A percentile compares a stretch with the other conserved stretches of the same genome.
phyloP scores from a whole-genome alignment of 306 rosid genomes.

The Glycine tomentella region DNA sequence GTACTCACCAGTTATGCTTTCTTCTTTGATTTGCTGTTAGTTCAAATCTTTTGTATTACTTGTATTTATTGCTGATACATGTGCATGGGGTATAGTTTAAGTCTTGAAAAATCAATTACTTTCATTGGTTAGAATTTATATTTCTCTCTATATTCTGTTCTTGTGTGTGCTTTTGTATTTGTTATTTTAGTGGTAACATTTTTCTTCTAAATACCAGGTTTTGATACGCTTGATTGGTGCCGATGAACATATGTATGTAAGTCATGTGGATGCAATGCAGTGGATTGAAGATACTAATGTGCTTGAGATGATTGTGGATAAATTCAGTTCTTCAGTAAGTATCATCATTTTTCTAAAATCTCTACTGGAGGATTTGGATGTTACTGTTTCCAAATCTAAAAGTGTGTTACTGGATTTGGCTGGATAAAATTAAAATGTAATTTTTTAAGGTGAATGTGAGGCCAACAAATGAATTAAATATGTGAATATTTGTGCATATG shows the following conservation, averaged over 20 bases:
- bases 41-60: not conserved
- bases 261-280: slow-evolving; percentile 80
- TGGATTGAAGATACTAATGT: slow-evolving; percentile 93
- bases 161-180: slow-evolving; percentile 12
- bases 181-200: slow-evolving; percentile 20
- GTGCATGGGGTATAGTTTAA: not conserved
- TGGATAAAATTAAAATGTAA: not conserved
- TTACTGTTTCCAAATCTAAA: not conserved
- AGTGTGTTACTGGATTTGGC: not conserved
- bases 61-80: slow-evolving; percentile 13
- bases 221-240: slow-evolving; percentile 96
- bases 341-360: not conserved
- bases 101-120: not conserved
- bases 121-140: not conserved
- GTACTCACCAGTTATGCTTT: slow-evolving; percentile 24
- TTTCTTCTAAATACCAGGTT: slow-evolving; percentile 63
- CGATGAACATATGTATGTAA: slow-evolving; percentile 91
- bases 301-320: slow-evolving; percentile 97
- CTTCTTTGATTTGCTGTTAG: slow-evolving; percentile 36
- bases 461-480: not conserved
- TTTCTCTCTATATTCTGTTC: not conserved
- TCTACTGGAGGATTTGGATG: not conserved
- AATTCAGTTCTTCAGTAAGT: slow-evolving; percentile 95
- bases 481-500: slow-evolving; percentile 16
- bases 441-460: not conserved